Evolutionary conservation across 2,329 filamentous ascomycete species (phyloP).

Genomic region (Diplocarpon rosae): DNA sequence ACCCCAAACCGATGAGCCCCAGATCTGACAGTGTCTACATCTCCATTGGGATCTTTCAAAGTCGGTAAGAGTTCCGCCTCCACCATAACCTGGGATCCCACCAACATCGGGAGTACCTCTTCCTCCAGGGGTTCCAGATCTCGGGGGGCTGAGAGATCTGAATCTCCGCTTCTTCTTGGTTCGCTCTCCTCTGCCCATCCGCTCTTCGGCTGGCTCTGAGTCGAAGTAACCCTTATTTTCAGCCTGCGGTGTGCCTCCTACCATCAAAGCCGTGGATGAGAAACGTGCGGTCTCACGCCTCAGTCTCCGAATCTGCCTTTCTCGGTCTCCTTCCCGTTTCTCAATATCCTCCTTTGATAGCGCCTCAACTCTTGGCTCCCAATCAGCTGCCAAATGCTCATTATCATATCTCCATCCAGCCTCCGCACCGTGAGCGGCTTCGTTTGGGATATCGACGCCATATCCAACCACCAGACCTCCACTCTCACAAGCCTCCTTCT

Average conservation of each 20-base stretch:
- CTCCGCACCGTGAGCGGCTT: constrained; percentile 69
- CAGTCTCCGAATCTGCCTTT: constrained; percentile 77
- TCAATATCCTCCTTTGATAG: constrained; percentile 95
- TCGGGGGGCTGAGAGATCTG: constrained; percentile 74
- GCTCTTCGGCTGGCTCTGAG: constrained; percentile 52
- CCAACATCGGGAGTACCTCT: constrained; percentile 75
- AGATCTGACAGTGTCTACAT: constrained; percentile 77
- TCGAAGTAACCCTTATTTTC: constrained; percentile 36
- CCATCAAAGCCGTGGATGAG: constrained; percentile 73
- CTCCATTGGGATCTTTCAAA: constrained; percentile 75
- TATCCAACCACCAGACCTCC: constrained; percentile 73
- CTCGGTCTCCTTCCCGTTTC: constrained; percentile 87
- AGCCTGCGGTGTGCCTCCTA: constrained; percentile 57
- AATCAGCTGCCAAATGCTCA: constrained; percentile 73
- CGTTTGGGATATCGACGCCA: constrained; percentile 70
- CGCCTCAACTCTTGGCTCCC: constrained; percentile 72
- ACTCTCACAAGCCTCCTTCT: constrained; percentile 93
- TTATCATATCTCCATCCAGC: constrained; percentile 95
- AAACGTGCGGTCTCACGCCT: constrained; percentile 88
- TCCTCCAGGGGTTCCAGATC: constrained; percentile 54
- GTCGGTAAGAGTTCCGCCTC: constrained; percentile 53
- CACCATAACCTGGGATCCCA: constrained; percentile 55
- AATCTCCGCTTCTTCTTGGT: constrained; percentile 94
- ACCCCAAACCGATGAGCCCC: constrained; percentile 87
- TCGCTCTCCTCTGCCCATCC: constrained; percentile 82